Evolutionary conservation across 176 grass and related monocot species (phyloP).

Genomic region (Melocanna baccifera): DNA sequence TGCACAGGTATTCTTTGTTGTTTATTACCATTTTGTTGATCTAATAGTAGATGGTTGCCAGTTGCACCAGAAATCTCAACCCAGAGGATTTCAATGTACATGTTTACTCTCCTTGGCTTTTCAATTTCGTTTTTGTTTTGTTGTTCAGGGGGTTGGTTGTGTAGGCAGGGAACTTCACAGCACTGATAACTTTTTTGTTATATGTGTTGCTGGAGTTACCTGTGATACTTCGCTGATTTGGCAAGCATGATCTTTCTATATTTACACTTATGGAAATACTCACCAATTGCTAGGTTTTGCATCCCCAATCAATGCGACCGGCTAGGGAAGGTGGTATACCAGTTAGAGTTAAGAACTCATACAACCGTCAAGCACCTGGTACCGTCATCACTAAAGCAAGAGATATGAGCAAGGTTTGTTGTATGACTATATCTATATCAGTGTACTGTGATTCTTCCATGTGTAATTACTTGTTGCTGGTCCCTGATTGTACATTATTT

Average conservation of each 20-base stretch:
- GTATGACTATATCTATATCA: not conserved
- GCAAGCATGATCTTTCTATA: not conserved
- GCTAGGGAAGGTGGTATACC: conserved; percentile 87
- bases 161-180: not conserved
- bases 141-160: not conserved
- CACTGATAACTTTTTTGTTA: not conserved
- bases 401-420: conserved; percentile 89
- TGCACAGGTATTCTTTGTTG: conserved; percentile 50
- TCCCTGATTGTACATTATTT: conserved; percentile 21
- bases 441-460: conserved; percentile 13
- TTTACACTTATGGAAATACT: not conserved
- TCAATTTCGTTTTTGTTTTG: not conserved
- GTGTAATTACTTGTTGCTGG: not conserved
- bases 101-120: not conserved
- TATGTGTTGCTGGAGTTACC: not conserved
- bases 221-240: not conserved
- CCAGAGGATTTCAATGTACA: not conserved
- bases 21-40: not conserved
- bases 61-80: not conserved
- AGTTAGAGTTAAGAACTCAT: conserved; percentile 95
- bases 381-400: conserved; percentile 89
- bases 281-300: conserved; percentile 61
- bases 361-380: conserved; percentile 86
- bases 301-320: conserved; percentile 96
- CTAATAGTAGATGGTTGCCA: not conserved